phyloP scores from a whole-genome alignment of 148 eudicot genomes.

The Linanthus parryae region DNA sequence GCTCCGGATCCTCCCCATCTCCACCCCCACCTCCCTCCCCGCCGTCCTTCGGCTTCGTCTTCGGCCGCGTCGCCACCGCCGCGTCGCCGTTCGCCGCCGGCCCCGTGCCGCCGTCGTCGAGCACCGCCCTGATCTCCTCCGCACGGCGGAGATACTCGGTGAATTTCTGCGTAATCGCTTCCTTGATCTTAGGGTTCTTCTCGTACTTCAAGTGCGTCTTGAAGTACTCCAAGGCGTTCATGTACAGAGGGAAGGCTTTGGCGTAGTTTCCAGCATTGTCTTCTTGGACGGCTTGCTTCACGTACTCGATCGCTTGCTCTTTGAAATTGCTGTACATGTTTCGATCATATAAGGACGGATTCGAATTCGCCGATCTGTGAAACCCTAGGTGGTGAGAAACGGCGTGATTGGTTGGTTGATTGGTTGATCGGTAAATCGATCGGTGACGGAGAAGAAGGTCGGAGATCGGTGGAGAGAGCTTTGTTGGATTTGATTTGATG shows the following conservation, averaged over 20 bases:
- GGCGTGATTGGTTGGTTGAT: not conserved
- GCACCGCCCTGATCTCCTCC: slow-evolving; percentile 87
- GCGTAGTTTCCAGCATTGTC: slow-evolving; percentile 95
- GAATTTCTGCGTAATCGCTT: slow-evolving; percentile 86
- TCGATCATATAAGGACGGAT: not conserved
- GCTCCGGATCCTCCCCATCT: slow-evolving; percentile 85
- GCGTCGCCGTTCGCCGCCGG: slow-evolving; percentile 71
- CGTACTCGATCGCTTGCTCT: slow-evolving; percentile 97
- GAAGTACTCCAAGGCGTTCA: slow-evolving; percentile 93
- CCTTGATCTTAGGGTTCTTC: slow-evolving; percentile 89
- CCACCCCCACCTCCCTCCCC: slow-evolving; percentile 66
- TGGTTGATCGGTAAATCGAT: not conserved
- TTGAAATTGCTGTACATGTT: slow-evolving; percentile 97
- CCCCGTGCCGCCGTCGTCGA: slow-evolving; percentile 80
- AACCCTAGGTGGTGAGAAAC: not conserved
- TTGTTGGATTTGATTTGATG: not conserved
- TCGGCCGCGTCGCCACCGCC: slow-evolving; percentile 74
- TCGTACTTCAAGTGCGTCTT: slow-evolving; percentile 90
- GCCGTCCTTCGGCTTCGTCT: slow-evolving; percentile 67
- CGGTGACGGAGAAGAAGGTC: no score
- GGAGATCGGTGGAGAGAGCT: no score
- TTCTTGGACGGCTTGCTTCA: slow-evolving; percentile 83
- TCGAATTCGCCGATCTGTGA: not conserved
- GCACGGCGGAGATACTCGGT: slow-evolving; percentile 90
- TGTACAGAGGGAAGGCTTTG: slow-evolving; percentile 86